Evolutionary conservation across 352 stramenopile species (phyloP), one percentile per base, ranked within the genome.

Genomic region (Phytophthora quininea): DNA sequence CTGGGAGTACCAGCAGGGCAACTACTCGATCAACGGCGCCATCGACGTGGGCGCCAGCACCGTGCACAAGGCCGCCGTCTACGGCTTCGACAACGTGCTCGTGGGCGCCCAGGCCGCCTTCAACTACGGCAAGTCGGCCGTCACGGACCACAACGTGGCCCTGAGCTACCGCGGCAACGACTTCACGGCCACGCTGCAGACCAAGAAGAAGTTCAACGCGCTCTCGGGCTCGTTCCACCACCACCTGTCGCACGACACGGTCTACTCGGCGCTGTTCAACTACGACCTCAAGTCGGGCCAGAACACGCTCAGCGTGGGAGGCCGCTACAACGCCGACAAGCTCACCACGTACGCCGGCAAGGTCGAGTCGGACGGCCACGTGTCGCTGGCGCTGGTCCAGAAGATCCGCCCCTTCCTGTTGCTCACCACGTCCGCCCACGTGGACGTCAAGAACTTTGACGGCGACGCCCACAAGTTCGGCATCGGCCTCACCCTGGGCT

Each of bases 371-470:
- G 84, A 96, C 64, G 88, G 89, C 67, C 82, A 93, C 74, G 80
- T 96, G 52, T 96, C 89, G 54, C 72, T 96, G 56, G 86, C 86
- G 57, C 76, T 92, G 51, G 75, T 95, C 50, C 85, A 95, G 73
- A 96, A 95, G 85, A 88, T 96, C 40, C 86, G 86, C 55, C 86
- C 87, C 38, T 94, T 92, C 77, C 65, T 95, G 65, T 77, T 80
- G 74, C 76, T 96, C 46, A 90, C 87, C 62, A 95, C 88, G 37
- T 93, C 82, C 56, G 86, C 86, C 54, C 86, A 94, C 77, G 90
- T 96, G 43, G 89, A 96, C 70, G 89, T 88, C 60, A 96, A 96
- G 89, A 95, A 96, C 84, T 95, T 96, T 60, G 87, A 96, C 67
- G 87, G 89, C 57, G 89, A 96, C 58, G 84, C 86, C 61, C 89